These are phyloP conservation scores for Biscutella laevigata DNA, from an alignment of 441 rosid species.

Conservation along the genomic window DNA sequence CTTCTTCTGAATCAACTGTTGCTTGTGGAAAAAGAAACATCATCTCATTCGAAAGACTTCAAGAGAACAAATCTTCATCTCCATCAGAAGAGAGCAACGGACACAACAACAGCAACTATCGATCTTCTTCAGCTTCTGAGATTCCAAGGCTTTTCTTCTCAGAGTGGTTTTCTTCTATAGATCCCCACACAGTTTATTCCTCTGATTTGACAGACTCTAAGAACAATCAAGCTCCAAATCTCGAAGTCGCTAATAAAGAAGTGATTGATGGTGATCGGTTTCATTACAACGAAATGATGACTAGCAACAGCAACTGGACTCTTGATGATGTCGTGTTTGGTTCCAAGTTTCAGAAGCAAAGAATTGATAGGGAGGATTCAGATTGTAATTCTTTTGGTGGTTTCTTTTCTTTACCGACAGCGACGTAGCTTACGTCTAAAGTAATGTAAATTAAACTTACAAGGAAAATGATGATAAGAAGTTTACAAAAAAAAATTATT, in stretches of 20 bases:
- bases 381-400: slow-evolving; percentile 30
- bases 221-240: slow-evolving; percentile 21
- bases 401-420: slow-evolving; percentile 23
- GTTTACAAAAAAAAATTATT: too few relatives aligned
- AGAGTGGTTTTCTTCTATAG: slow-evolving; percentile 60
- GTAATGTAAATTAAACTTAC: not conserved
- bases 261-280: slow-evolving; percentile 7
- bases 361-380: slow-evolving; percentile 4
- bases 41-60: slow-evolving; percentile 17
- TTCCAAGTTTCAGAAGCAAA: slow-evolving; percentile 25
- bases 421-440: not conserved
- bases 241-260: slow-evolving; percentile 9
- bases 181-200: slow-evolving; percentile 15
- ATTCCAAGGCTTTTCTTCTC: slow-evolving; percentile 61
- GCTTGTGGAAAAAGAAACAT: slow-evolving; percentile 19
- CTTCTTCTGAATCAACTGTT: slow-evolving; percentile 16
- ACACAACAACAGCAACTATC: not conserved
- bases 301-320: slow-evolving; percentile 26
- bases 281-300: slow-evolving; percentile 19
- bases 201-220: slow-evolving; percentile 14
- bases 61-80: slow-evolving; percentile 25
- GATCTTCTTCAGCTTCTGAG: not conserved
- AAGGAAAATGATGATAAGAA: too few relatives aligned
- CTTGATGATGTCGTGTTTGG: slow-evolving; percentile 32
- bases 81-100: slow-evolving; percentile 19